Base-by-base conservation (phyloP, 208 protist genomes). In the Strigomonas galati region DNA sequence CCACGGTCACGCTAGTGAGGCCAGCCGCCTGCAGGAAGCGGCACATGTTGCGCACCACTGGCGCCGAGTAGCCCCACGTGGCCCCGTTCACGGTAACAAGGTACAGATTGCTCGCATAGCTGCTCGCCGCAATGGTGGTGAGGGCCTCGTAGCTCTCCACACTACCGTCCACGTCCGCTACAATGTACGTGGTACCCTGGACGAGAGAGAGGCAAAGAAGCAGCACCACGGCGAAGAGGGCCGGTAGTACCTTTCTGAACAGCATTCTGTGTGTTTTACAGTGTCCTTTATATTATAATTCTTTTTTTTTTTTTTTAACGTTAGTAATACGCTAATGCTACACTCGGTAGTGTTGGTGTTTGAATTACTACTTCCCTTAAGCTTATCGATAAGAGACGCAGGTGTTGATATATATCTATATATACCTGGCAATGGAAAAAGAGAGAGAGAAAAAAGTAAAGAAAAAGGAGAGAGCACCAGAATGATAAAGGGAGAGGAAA, bases 131-230 rank as follows among this genome's bases (percentile, higher is more conserved):
- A 27, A 82, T 72, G 2, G 72, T 82, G 15, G 67, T 56, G 40
- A 83, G 63, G n/a, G 73, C 54, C 21, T 72, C 78, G 55, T 76
- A 79, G 53, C 78, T 65, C 26, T 83, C 78, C 0, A 83, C 67
- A 7, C 51, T 65, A 9, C 78, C 78, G 40, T 83, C 78, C 23
- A 71, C 55, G 40, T 83, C 78, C 35, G 76, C 53, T 23, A 83
- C 54, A 67, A 83, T 71, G 30, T 67, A 67, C 7, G 12, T 56
- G 21, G 12, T 28, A 3, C 21, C 52, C 14, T 4, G 6, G 40
- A 51, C 59, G 10, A 63, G 35, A 6, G 37, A 63, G 37, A 60
- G 54, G 10, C 5, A 35, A 4, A 60, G 31, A 51, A 35, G 48
- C 4, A 72, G 17, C 7, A 61, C 26, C 0, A 67, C 23, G n/a